A percentile compares a stretch with the other conserved stretches of the same genome.
Evolutionary conservation across 768 basidiomycete genomes (phyloP).

Genomic region (Rhodotorula sphaerocarpa): DNA sequence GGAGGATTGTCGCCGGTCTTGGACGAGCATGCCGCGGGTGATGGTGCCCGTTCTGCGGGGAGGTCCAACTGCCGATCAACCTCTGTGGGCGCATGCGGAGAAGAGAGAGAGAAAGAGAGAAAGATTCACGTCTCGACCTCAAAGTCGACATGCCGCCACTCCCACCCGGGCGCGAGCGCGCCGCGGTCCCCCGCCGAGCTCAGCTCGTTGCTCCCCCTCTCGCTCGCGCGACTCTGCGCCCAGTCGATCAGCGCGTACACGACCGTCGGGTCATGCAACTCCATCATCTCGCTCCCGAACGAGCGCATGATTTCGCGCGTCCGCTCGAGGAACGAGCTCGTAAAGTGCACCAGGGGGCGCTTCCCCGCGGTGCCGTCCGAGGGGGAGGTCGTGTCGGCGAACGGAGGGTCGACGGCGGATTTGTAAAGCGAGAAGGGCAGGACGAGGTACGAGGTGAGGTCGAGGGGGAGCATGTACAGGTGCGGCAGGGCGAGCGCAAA

Average conservation of each 20-base stretch:
- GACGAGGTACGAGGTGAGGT: constrained; percentile 72
- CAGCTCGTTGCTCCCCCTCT: not conserved
- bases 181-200: not conserved
- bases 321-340: constrained; percentile 66
- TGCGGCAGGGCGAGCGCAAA: constrained; percentile 45
- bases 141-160: constrained; percentile 33
- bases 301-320: constrained; percentile 66
- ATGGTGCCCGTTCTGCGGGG: constrained; percentile 12
- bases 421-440: constrained; percentile 56
- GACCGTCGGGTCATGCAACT: constrained; percentile 81
- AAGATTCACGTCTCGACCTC: constrained; percentile 30
- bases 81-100: accelerated
- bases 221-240: not conserved
- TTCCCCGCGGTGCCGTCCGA: not conserved
- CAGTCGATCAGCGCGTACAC: constrained; percentile 72
- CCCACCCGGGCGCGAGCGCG: constrained; percentile 38
- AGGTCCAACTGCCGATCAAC: not conserved
- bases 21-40: constrained; percentile 33
- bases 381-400: constrained; percentile 1
- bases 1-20: constrained; percentile 9
- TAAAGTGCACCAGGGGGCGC: constrained; percentile 41
- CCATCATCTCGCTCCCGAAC: constrained; percentile 76
- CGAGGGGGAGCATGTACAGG: constrained; percentile 64
- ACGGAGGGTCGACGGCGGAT: constrained; percentile 45
- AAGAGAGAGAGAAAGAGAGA: not conserved